These are phyloP conservation scores for Setaria viridis DNA, from an alignment of 202 grass and related monocot genomes.

Conservation along the genomic window DNA sequence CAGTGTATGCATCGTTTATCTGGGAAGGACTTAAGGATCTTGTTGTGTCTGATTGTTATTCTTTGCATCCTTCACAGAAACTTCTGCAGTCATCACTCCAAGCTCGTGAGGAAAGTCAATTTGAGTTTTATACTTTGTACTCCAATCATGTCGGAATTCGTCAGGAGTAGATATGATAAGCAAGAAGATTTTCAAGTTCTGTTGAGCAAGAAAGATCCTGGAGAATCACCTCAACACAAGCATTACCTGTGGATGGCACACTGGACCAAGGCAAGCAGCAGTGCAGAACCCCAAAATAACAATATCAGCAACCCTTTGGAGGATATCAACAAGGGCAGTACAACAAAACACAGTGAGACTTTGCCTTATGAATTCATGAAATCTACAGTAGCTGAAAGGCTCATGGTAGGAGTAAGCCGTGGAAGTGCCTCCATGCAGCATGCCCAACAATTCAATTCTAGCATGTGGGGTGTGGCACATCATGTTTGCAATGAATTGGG, in stretches of 20 bases:
- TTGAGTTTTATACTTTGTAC: conserved; percentile 7
- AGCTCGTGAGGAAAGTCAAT: conserved; percentile 17
- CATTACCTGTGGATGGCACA: conserved; percentile 57
- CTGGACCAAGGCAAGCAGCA: conserved; percentile 59
- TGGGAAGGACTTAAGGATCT: background rate
- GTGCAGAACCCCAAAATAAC: conserved; percentile 18
- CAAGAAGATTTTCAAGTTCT: conserved; percentile 48
- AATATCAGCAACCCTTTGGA: conserved; percentile 30
- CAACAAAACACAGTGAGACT: conserved; percentile 1
- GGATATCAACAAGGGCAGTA: conserved; percentile 27
- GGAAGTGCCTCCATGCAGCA: conserved; percentile 38
- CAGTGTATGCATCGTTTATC: background rate
- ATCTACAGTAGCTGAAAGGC: conserved; percentile 40
- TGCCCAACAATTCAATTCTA: conserved; percentile 10
- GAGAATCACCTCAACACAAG: conserved; percentile 33
- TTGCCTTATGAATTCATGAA: conserved; percentile 40
- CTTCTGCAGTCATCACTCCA: background rate
- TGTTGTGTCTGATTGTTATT: background rate
- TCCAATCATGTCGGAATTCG: conserved; percentile 43
- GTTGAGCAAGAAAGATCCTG: conserved; percentile 34
- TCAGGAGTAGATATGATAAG: conserved; percentile 35
- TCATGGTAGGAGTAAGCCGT: conserved; percentile 37
- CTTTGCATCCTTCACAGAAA: conserved; percentile 24
- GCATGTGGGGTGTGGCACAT: conserved; percentile 21
- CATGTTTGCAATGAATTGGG: conserved; percentile 32